phyloP scores from a whole-genome alignment of 192 early-diverging fungal species.

The Cladochytrium replicatum region DNA sequence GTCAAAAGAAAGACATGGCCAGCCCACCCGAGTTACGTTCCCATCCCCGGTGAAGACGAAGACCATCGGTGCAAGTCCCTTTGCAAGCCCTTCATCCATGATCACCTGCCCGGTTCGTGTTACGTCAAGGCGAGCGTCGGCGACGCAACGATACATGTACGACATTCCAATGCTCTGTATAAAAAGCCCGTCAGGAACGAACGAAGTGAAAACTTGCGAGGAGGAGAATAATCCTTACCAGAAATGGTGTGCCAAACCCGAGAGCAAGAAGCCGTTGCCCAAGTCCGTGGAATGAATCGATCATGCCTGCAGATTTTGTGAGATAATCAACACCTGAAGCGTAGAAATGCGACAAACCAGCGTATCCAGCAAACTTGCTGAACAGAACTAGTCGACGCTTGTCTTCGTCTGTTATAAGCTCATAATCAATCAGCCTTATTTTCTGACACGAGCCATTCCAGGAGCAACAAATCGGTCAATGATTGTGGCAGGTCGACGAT shows the following conservation, averaged over 20 bases:
- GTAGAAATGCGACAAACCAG: slow-evolving; percentile 50
- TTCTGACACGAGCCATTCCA: slow-evolving; percentile 29
- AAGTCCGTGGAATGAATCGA: slow-evolving; percentile 85
- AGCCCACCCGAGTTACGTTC: slow-evolving; percentile 74
- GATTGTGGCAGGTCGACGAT: background rate
- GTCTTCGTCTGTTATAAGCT: slow-evolving; percentile 73
- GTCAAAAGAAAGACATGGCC: slow-evolving; percentile 2
- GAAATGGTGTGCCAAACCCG: slow-evolving; percentile 91
- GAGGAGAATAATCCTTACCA: slow-evolving; percentile 36
- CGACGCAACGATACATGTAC: slow-evolving; percentile 35
- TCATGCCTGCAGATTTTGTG: slow-evolving; percentile 43
- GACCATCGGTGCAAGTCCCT: slow-evolving; percentile 76
- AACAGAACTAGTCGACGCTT: slow-evolving; percentile 79
- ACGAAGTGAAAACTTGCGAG: background rate
- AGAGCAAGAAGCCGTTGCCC: slow-evolving; percentile 82
- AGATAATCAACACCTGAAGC: slow-evolving; percentile 1
- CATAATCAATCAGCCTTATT: slow-evolving; percentile 92
- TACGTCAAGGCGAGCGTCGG: slow-evolving; percentile 46
- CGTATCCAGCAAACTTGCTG: slow-evolving; percentile 88
- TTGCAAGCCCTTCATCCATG: slow-evolving; percentile 75
- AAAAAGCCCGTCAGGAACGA: background rate
- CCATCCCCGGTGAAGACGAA: slow-evolving; percentile 89
- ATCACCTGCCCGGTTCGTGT: slow-evolving; percentile 70
- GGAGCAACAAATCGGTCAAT: background rate
- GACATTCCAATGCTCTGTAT: slow-evolving; percentile 25